phyloP scores from a whole-genome alignment of 2,329 filamentous ascomycete genomes.

The Coniochaeta sp. region DNA sequence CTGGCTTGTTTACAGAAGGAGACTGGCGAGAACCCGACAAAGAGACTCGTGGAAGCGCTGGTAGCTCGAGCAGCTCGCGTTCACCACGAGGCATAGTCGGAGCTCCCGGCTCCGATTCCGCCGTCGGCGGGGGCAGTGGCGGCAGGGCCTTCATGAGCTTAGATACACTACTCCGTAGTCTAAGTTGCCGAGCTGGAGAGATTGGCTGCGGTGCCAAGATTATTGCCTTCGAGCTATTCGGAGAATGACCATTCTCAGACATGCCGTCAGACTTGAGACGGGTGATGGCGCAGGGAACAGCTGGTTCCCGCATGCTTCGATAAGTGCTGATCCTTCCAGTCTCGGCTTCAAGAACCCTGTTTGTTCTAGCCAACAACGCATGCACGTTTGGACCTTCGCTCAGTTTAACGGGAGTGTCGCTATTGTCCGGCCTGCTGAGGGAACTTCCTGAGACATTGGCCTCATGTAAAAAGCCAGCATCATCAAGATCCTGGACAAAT shows the following conservation, averaged over 20 bases:
- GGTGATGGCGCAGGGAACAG: neutral
- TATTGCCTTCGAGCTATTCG: neutral
- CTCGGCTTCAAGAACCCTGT: neutral
- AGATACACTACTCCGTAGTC: slow-evolving; percentile 16
- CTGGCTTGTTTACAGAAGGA: neutral
- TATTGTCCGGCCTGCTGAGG: neutral
- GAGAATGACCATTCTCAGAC: neutral
- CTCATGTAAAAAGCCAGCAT: neutral
- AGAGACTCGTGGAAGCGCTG: slow-evolving; percentile 3
- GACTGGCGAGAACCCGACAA: neutral
- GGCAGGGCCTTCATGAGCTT: slow-evolving; percentile 46
- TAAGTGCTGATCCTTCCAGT: neutral
- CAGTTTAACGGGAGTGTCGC: neutral
- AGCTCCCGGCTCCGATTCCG: neutral
- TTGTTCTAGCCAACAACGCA: neutral
- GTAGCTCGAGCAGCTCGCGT: neutral
- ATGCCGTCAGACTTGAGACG: neutral
- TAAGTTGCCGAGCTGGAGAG: slow-evolving; percentile 35
- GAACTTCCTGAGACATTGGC: neutral
- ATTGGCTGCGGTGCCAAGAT: slow-evolving; percentile 41
- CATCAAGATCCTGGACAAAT: slow-evolving; percentile 14
- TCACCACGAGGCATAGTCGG: slow-evolving; percentile 5
- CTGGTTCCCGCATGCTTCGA: neutral
- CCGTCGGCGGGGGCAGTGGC: slow-evolving; percentile 28
- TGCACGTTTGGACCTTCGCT: neutral